Percentiles rank a stretch among this genome's conserved stretches.
phyloP scores from a whole-genome alignment of 805 yeast genomes.

The Kodamaea kakaduensis region DNA sequence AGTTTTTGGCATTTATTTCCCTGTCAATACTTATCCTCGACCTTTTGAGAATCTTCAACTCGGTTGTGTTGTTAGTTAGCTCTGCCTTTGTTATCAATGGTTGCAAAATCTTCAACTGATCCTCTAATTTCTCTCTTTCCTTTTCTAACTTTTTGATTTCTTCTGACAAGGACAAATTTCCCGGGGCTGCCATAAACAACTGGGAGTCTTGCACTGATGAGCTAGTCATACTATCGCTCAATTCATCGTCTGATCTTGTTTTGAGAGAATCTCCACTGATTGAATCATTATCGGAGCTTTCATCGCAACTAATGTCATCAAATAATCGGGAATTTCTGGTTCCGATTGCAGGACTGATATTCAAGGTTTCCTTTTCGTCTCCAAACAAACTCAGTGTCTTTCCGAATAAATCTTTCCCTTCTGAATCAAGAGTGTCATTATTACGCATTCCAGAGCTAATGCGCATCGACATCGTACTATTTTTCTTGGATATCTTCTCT shows the following conservation, averaged over 20 bases:
- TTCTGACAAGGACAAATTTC: constrained; percentile 59
- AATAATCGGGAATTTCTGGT: constrained; percentile 27
- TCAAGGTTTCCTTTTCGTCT: not conserved
- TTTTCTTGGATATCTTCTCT: constrained; percentile 1
- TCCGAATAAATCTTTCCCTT: constrained; percentile 20
- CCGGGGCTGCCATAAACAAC: constrained; percentile 61
- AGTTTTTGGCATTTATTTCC: constrained; percentile 70
- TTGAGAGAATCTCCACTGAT: constrained; percentile 19
- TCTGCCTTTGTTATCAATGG: constrained; percentile 79
- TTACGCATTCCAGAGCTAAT: too few species aligned
- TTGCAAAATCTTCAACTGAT: constrained; percentile 61
- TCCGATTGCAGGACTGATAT: not conserved
- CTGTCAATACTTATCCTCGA: constrained; percentile 63
- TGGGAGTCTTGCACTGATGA: constrained; percentile 21
- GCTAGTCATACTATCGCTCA: constrained; percentile 3
- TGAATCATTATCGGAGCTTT: constrained; percentile 32
- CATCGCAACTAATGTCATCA: constrained; percentile 33
- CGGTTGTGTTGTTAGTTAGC: constrained; percentile 69
- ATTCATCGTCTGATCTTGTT: constrained; percentile 10
- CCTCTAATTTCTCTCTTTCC: constrained; percentile 54
- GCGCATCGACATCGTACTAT: constrained; percentile 1
- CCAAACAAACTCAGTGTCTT: constrained; percentile 32
- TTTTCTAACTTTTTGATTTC: constrained; percentile 57
- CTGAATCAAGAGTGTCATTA: too few species aligned
- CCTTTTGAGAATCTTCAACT: constrained; percentile 61